Base-by-base conservation (phyloP, 176 grass and related monocot species). In the Oropetium thomaeum region DNA sequence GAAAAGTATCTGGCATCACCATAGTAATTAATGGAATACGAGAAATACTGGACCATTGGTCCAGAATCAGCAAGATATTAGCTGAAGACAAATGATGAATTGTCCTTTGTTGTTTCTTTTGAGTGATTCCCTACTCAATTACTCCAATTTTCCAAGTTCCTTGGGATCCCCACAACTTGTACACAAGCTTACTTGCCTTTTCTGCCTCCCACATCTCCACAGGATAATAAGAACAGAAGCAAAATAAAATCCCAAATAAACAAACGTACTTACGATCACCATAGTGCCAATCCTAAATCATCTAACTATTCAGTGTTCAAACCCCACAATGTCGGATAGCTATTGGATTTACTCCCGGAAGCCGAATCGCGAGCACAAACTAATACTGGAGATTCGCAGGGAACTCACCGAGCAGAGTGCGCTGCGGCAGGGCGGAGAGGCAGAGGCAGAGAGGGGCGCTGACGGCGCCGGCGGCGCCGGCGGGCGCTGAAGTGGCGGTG, bases 321-420 rank as follows among this genome's bases (percentile, higher is more conserved):
- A 77, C 10, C 44, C 75, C 44, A 10, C 37, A 31, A 20, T 28
- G 1, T 14, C 13, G 15, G 43, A 23, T 49, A 52, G 45, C 44
- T 44, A 13, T n/a, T 61, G 6, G 3, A n/a, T n/a, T n/a, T 45
- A 61, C 55, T 61, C 37, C 13, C 29, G 22, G 32, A 55, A n/a
- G 40, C 30, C 62, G 47, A 58, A 53, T 49, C 30, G 38, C 37
- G 30, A 52, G 55, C 17, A 23, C 37, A 30, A 63, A 39, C 20
- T 15, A 65, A 51, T 48, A 13, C 51, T 39, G 15, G 27, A n/a
- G 14, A 83, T 32, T 11, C 33, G 22, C 23, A 57, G 22, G 63
- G 9, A 57, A 67, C 85, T 83, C 79, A 87, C 85, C 85, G 58
- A 75, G 42, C 74, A 7, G 85, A 78, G 33, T 82, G 62, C 2